phyloP scores from a whole-genome alignment of 2,329 filamentous ascomycete species.

The Neofusicoccum kwambonambiense region DNA sequence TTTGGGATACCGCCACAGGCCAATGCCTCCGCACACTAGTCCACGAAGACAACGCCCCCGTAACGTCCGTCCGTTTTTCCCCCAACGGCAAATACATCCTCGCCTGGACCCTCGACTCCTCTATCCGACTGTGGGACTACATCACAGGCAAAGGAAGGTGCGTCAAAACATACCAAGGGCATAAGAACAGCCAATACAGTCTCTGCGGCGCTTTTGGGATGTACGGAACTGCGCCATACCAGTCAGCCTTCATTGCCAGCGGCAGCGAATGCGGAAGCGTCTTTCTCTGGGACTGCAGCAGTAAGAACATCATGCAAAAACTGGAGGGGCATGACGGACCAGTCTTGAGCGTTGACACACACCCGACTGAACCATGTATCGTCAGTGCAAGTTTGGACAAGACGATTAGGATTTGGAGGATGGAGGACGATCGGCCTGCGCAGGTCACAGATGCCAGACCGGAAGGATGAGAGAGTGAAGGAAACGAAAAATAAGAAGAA shows the following conservation, averaged over 20 bases:
- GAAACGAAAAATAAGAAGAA: no score
- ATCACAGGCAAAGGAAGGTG: constrained; percentile 83
- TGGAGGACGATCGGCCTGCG: constrained; percentile 31
- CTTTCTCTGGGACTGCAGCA: constrained; percentile 86
- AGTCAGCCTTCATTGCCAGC: constrained; percentile 67
- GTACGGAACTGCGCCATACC: constrained; percentile 46
- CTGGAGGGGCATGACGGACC: constrained; percentile 57
- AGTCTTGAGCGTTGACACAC: constrained; percentile 61
- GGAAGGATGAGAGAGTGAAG: background rate
- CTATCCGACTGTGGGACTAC: constrained; percentile 92
- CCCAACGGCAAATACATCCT: constrained; percentile 93
- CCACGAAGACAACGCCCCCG: constrained; percentile 91
- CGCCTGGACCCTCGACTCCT: constrained; percentile 87
- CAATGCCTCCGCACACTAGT: constrained; percentile 94
- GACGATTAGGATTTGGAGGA: constrained; percentile 61
- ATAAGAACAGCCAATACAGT: constrained; percentile 79
- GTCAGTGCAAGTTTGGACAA: constrained; percentile 64
- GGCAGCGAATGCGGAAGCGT: constrained; percentile 86
- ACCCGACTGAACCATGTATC: constrained; percentile 53
- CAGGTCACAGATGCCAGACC: background rate
- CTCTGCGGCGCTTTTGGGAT: constrained; percentile 81
- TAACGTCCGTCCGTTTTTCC: constrained; percentile 85
- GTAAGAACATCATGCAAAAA: constrained; percentile 76
- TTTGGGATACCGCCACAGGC: constrained; percentile 94
- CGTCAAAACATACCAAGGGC: constrained; percentile 96